Evolutionary conservation across 495 filamentous ascomycete genomes (phyloP).

Genomic region (Chaetomium cochliodes): DNA sequence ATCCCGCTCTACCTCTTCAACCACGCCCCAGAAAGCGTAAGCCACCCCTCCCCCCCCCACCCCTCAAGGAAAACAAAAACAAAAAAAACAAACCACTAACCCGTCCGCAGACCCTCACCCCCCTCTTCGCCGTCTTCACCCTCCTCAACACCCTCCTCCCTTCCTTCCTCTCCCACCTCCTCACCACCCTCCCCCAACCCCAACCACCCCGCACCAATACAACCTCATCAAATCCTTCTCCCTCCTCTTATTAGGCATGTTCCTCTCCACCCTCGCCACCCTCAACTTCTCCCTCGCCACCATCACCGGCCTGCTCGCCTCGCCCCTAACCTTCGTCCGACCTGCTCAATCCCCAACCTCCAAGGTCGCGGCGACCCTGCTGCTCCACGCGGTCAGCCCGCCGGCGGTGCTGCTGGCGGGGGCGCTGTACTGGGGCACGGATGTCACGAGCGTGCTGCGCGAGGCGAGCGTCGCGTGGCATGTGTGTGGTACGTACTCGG

Average conservation of each 20-base stretch:
- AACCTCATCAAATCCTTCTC: conserved; percentile 86
- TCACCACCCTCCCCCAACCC: conserved; percentile 52
- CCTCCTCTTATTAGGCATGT: conserved; percentile 84
- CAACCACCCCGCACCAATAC: conserved; percentile 62
- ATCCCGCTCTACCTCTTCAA: conserved; percentile 88
- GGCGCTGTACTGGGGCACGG: conserved; percentile 51
- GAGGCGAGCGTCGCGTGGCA: conserved; percentile 88
- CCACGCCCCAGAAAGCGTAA: conserved; percentile 63
- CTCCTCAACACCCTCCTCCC: conserved; percentile 60
- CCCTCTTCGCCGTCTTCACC: conserved; percentile 58
- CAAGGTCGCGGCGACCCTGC: conserved; percentile 25
- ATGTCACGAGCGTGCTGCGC: conserved; percentile 58
- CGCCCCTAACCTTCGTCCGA: conserved; percentile 70
- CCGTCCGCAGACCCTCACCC: conserved; percentile 52
- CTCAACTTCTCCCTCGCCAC: conserved; percentile 94
- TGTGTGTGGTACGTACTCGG: conserved; percentile 86
- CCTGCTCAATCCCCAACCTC: conserved; percentile 45
- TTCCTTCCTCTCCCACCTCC: conserved; percentile 51
- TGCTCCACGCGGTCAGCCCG: conserved; percentile 64
- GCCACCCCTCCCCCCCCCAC: conserved; percentile 27
- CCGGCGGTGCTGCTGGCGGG: conserved; percentile 58
- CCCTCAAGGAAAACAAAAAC: not conserved
- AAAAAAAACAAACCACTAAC: no score
- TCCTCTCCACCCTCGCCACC: conserved; percentile 87
- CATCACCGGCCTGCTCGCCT: conserved; percentile 73